These are phyloP conservation scores for Beauveria scarabaeidicola DNA, from an alignment of 2,329 filamentous ascomycete species.

Conservation along the genomic window DNA sequence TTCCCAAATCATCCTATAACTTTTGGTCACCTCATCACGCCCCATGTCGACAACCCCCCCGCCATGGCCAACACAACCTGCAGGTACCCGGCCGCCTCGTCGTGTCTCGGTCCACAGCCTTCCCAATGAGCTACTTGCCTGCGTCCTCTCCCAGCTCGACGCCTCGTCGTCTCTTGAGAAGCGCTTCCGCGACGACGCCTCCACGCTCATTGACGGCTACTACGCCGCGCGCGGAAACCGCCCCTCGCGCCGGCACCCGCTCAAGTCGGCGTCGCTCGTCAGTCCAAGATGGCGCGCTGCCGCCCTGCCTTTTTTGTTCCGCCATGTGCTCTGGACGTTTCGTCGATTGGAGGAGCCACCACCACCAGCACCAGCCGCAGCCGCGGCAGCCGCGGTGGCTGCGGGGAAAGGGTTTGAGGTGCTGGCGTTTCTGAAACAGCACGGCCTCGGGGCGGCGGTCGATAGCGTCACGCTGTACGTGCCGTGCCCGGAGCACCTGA, in stretches of 20 bases:
- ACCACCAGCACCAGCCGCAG: no score
- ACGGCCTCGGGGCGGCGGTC: slow-evolving; percentile 31
- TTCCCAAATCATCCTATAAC: no score
- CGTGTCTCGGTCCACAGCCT: slow-evolving; percentile 28
- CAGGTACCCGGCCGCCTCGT: not conserved
- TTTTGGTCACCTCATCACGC: no score
- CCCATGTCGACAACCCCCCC: slow-evolving; percentile 1
- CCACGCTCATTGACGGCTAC: slow-evolving; percentile 36
- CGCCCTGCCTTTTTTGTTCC: slow-evolving; percentile 49
- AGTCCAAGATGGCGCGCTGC: slow-evolving; percentile 45
- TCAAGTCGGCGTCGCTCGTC: slow-evolving; percentile 50
- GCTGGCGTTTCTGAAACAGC: slow-evolving; percentile 30
- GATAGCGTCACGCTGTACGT: slow-evolving; percentile 34
- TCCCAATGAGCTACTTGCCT: slow-evolving; percentile 52
- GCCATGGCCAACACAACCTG: not conserved
- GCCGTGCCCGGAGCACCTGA: slow-evolving; percentile 18
- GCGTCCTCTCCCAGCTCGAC: slow-evolving; percentile 49
- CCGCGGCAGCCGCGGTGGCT: not conserved
- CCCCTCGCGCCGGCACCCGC: slow-evolving; percentile 15
- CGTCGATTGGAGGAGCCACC: slow-evolving; percentile 21
- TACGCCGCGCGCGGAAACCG: slow-evolving; percentile 19
- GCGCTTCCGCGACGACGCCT: slow-evolving; percentile 37
- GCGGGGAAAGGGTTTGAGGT: slow-evolving; percentile 13
- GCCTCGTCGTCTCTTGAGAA: slow-evolving; percentile 37
- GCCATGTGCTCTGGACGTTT: slow-evolving; percentile 38